Evolutionary conservation across 306 rosid species (phyloP), one percentile per base, ranked within the genome.

Genomic region (Prunus fruticosa): DNA sequence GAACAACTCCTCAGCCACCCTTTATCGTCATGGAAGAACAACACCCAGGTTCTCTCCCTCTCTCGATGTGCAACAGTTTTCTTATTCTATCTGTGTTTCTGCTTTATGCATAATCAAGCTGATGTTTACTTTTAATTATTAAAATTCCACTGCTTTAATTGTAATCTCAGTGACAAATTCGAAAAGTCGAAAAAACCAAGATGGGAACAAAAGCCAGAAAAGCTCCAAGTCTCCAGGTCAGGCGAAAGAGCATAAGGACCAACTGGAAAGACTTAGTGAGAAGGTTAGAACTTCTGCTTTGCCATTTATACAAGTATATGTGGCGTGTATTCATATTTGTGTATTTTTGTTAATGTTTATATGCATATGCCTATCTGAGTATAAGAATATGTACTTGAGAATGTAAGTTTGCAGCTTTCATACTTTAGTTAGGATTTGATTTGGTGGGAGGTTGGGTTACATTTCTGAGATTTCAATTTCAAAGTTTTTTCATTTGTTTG

Each of bases 241-340:
- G 80, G 96, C 92, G 14, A 88, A 52, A 77, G 89, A 86, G 82
- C 96, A 94, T 62, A 85, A 82, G 75, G 91, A 86, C 54, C 95
- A 91, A 41, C 81, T 90, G 18, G 82, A 88, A 72, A 87, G 88
- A 67, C 98, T 91, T 56, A 79, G 74, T 32, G 76, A 88, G 60
- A 90, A 94, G 97, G 97, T 91, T 78, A 43, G 77, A 18, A 20
- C 20, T 32, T 56, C 8, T 27, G 45, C 9, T 71, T 67, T 38
- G 43, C 3, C n/a, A 12, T 71, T 43, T 64, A 15, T 46, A 5
- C 41, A 16, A 3, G 38, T 20, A 1, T 41, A 19, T 38, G 43
- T 38, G 43, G 1, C 9, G 9, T 7, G 8, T 38, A 38, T 38
- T 38, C 9, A 10, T 56, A 20, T 56, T 2, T 56, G 7, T 5